Evolutionary conservation across 2,329 filamentous ascomycete genomes (phyloP).

Genomic region (Aspergillus fumigatiaffinis): DNA sequence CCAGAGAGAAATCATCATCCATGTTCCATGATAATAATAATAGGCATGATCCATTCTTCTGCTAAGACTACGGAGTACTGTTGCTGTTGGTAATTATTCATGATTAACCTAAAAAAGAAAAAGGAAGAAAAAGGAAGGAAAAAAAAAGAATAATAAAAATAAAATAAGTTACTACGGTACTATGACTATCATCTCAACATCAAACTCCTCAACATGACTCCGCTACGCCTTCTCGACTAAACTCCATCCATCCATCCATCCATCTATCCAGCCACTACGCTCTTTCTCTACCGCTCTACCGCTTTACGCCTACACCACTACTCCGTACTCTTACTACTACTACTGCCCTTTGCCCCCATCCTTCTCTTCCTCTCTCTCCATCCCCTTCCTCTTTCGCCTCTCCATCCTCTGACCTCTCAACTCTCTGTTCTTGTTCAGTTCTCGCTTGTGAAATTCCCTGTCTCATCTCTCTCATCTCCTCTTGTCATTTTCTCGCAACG

Average conservation of each 20-base stretch:
- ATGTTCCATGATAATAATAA: background rate
- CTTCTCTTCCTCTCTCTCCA: constrained; percentile 13
- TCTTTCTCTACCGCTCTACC: constrained; percentile 3
- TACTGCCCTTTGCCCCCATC: constrained; percentile 9
- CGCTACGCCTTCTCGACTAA: background rate
- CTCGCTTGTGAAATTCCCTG: background rate
- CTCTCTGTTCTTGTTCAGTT: constrained; percentile 1
- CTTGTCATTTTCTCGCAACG: constrained; percentile 32
- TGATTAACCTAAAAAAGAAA: background rate
- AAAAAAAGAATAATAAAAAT: background rate
- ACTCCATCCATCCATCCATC: constrained; percentile 2
- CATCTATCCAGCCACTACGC: background rate
- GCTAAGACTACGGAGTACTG: too few species aligned
- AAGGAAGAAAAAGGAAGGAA: background rate
- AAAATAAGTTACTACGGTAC: background rate
- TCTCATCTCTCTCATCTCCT: constrained; percentile 43
- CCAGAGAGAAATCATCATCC: background rate
- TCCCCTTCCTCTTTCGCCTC: constrained; percentile 6
- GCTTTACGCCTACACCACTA: constrained; percentile 7
- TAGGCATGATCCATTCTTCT: background rate
- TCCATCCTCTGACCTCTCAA: constrained; percentile 6
- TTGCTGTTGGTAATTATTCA: background rate
- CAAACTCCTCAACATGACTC: constrained; percentile 1
- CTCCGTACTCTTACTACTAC: constrained; percentile 1
- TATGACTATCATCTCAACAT: background rate